Evolutionary conservation across 805 yeast genomes (phyloP).

Genomic region (Yarrowia sp.): DNA sequence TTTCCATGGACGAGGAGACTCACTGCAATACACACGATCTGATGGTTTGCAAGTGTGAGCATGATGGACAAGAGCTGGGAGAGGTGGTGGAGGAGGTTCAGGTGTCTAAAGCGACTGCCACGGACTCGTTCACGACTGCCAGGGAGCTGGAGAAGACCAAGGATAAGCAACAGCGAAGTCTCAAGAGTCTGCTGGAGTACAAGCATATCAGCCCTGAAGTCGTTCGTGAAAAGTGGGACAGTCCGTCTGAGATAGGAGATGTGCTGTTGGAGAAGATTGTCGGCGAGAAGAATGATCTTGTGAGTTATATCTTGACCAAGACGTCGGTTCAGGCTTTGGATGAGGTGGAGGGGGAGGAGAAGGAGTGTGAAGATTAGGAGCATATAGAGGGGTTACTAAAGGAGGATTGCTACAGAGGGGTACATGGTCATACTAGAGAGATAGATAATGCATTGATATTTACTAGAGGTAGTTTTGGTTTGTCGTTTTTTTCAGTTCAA

Average conservation of each 20-base stretch:
- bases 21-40: conserved; percentile 79
- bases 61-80: conserved; percentile 9
- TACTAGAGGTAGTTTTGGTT: neutral
- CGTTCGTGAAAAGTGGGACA: conserved; percentile 15
- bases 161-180: conserved; percentile 8
- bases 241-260: conserved; percentile 9
- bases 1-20: conserved; percentile 58
- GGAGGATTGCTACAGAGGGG: too few species aligned
- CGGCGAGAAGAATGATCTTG: conserved; percentile 10
- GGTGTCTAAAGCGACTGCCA: neutral
- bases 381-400: neutral
- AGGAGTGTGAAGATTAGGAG: neutral
- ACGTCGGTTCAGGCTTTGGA: neutral
- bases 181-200: conserved; percentile 19
- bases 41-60: conserved; percentile 51
- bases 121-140: conserved; percentile 28
- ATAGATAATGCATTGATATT: neutral
- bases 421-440: too few species aligned
- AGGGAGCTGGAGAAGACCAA: conserved; percentile 10
- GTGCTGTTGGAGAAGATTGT: conserved; percentile 17
- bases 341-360: neutral
- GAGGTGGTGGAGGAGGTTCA: conserved; percentile 14
- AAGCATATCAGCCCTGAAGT: conserved; percentile 11
- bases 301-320: conserved; percentile 22
- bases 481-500: too few species aligned